A percentile compares a stretch with the other conserved stretches of the same genome.
Evolutionary conservation across 2,329 filamentous ascomycete genomes (phyloP).

Genomic region (Paracorniculantispora psalliotae): DNA sequence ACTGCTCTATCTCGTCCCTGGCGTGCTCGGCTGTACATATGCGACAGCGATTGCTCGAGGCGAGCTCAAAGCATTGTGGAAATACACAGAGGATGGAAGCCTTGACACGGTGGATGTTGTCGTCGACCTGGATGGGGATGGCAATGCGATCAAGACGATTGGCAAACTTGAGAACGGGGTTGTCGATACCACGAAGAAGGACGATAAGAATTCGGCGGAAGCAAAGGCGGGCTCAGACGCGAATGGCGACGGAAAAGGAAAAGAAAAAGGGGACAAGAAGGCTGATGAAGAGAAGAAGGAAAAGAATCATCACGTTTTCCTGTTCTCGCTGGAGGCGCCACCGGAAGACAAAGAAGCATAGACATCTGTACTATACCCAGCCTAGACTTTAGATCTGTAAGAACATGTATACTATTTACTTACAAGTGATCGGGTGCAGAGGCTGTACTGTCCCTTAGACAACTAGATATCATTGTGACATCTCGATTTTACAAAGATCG

Average conservation of each 20-base stretch:
- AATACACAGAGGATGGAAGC: conserved; percentile 69
- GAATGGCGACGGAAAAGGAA: conserved; percentile 6
- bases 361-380: background rate
- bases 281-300: conserved; percentile 16
- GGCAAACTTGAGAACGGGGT: conserved; percentile 34
- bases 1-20: conserved; percentile 85
- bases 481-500: too few species aligned
- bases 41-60: conserved; percentile 65
- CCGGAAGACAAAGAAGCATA: conserved; percentile 10
- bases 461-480: background rate
- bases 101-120: conserved; percentile 51
- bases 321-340: conserved; percentile 30
- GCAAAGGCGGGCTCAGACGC: conserved; percentile 7
- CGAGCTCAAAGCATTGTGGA: conserved; percentile 72
- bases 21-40: conserved; percentile 72
- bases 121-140: conserved; percentile 48
- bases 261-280: conserved; percentile 17
- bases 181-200: conserved; percentile 30
- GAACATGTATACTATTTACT: background rate
- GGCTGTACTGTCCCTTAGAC: too few species aligned
- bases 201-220: conserved; percentile 18
- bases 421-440: too few species aligned
- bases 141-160: conserved; percentile 39
- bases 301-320: conserved; percentile 26
- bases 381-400: background rate